Percentiles rank a stretch among this genome's conserved stretches.
These are phyloP conservation scores for Lactarius indigo DNA, from an alignment of 768 basidiomycete genomes.

Conservation along the genomic window DNA sequence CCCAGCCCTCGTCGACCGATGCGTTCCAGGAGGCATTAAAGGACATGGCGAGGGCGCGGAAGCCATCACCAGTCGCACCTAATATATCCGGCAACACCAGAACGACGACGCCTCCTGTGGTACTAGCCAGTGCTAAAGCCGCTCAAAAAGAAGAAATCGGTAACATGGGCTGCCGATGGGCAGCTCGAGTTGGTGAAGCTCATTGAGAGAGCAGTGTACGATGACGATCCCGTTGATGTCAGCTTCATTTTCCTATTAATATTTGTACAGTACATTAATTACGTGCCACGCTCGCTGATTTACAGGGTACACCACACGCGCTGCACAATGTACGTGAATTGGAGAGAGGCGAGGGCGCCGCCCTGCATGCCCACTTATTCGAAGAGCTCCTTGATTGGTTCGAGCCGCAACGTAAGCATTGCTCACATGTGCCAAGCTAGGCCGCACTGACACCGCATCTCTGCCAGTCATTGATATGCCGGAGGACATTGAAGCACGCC, in stretches of 20 bases:
- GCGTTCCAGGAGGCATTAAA: constrained; percentile 83
- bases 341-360: constrained; percentile 84
- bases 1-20: constrained; percentile 73
- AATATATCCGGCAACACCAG: constrained; percentile 31
- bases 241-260: constrained; percentile 47
- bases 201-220: constrained; percentile 86
- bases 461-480: constrained; percentile 60
- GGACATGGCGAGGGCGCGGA: constrained; percentile 65
- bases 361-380: constrained; percentile 76
- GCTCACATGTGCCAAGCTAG: constrained; percentile 13
- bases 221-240: constrained; percentile 85
- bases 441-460: constrained; percentile 28
- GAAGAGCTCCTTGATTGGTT: constrained; percentile 86
- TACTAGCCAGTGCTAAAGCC: constrained; percentile 32
- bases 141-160: constrained; percentile 68
- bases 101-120: constrained; percentile 53
- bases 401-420: constrained; percentile 70
- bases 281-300: constrained; percentile 35
- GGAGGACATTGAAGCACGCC: constrained; percentile 46
- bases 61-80: constrained; percentile 49
- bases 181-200: constrained; percentile 70
- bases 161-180: constrained; percentile 74
- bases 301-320: constrained; percentile 65
- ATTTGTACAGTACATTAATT: constrained; percentile 50
- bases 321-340: constrained; percentile 76